Conservation (phyloP, 495 filamentous ascomycete species). For the Staphylotrichum tortipilum region DNA sequence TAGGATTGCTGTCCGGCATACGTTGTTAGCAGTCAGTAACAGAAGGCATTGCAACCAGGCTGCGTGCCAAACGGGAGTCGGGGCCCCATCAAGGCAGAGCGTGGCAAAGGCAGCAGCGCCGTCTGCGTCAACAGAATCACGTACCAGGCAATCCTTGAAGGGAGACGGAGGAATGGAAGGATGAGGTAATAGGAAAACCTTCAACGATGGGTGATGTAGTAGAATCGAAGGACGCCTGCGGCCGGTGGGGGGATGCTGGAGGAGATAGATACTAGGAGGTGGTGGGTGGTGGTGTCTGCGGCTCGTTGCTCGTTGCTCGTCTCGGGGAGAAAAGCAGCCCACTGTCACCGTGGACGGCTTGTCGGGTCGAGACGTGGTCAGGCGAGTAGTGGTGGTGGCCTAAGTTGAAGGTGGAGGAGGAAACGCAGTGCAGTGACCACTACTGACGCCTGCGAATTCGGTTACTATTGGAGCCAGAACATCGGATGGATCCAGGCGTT, state of each 20-base stretch:
- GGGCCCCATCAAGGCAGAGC: too few species aligned
- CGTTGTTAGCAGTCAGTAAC: background rate
- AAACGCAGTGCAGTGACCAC: conserved; percentile 25
- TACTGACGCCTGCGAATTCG: conserved; percentile 20
- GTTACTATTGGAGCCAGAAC: conserved; percentile 24
- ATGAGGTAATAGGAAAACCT: conserved; percentile 1
- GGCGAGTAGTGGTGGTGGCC: too few species aligned
- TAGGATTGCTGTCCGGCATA: conserved; percentile 2
- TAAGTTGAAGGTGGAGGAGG: conserved; percentile 9
- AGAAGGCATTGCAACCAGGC: background rate
- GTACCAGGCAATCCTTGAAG: background rate
- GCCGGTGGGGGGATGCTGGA: too few species aligned
- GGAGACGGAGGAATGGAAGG: background rate
- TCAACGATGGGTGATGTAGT: conserved; percentile 32
- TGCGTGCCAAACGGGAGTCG: too few species aligned
- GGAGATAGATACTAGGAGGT: too few species aligned
- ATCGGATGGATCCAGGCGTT: conserved; percentile 16
- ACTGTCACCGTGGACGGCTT: conserved; percentile 43
- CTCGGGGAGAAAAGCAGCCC: conserved; percentile 35
- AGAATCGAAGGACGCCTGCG: conserved; percentile 50
- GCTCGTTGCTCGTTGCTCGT: conserved; percentile 32
- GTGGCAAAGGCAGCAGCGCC: background rate
- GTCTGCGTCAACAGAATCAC: background rate
- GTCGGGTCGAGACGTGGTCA: conserved; percentile 19
- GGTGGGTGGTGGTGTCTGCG: too few species aligned